phyloP scores from a whole-genome alignment of 2,329 filamentous ascomycete species.

The Mollisia scopiformis region DNA sequence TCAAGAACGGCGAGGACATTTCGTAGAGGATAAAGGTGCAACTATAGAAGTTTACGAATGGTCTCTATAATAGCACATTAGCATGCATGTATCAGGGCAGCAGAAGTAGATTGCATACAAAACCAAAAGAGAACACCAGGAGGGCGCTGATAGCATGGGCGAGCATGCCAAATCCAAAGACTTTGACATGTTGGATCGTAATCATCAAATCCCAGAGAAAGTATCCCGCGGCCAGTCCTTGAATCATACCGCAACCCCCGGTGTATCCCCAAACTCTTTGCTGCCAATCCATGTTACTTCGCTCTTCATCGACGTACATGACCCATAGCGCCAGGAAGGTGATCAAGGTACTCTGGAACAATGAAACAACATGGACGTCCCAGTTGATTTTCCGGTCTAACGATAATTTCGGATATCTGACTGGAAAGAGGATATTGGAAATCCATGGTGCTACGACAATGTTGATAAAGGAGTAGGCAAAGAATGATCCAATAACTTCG shows the following conservation, averaged over 20 bases:
- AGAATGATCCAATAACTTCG: slow-evolving; percentile 69
- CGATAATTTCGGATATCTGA: slow-evolving; percentile 64
- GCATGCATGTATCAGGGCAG: slow-evolving; percentile 16
- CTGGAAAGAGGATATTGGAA: slow-evolving; percentile 63
- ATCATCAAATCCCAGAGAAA: slow-evolving; percentile 83
- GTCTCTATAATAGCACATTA: slow-evolving; percentile 57
- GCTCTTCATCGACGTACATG: slow-evolving; percentile 69
- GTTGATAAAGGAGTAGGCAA: slow-evolving; percentile 71
- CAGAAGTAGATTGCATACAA: slow-evolving; percentile 60
- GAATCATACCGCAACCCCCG: slow-evolving; percentile 70
- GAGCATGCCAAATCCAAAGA: slow-evolving; percentile 64
- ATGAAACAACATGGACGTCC: slow-evolving; percentile 85
- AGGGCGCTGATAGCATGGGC: slow-evolving; percentile 78
- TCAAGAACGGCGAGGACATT: slow-evolving; percentile 81
- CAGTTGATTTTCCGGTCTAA: slow-evolving; percentile 72
- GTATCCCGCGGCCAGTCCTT: slow-evolving; percentile 78
- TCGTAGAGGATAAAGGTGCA: slow-evolving; percentile 85
- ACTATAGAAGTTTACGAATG: slow-evolving; percentile 84
- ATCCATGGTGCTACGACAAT: slow-evolving; percentile 67
- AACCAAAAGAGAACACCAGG: slow-evolving; percentile 75
- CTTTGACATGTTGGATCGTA: slow-evolving; percentile 66
- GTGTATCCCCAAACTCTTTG: slow-evolving; percentile 80
- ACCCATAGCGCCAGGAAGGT: slow-evolving; percentile 75
- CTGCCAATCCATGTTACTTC: slow-evolving; percentile 65
- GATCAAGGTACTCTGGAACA: slow-evolving; percentile 76